These are phyloP conservation scores for Agarophyton chilense DNA, from an alignment of 23 red algal species.

Conservation along the genomic window DNA sequence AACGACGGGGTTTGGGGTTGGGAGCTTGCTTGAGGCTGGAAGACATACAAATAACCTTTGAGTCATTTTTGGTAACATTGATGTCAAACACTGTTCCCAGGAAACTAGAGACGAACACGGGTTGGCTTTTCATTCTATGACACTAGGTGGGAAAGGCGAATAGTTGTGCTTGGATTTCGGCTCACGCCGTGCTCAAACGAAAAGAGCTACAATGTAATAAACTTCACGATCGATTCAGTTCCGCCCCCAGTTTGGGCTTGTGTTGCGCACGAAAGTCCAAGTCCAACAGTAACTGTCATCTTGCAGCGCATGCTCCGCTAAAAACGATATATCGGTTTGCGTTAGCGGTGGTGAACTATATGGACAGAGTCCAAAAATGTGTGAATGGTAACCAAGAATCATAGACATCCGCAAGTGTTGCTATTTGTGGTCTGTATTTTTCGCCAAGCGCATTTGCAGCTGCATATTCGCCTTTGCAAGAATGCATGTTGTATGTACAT, in stretches of 20 bases:
- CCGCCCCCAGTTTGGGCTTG: too few species aligned
- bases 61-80: neutral
- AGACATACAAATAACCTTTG: neutral
- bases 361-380: too few species aligned
- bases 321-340: too few species aligned
- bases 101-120: neutral
- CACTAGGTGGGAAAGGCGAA: neutral
- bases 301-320: too few species aligned
- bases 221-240: too few species aligned
- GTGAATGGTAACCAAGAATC: too few species aligned
- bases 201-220: too few species aligned
- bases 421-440: neutral
- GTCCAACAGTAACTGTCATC: too few species aligned
- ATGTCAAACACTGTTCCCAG: neutral
- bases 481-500: neutral
- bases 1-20: neutral
- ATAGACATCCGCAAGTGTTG: neutral
- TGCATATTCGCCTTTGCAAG: neutral
- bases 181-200: too few species aligned
- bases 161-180: too few species aligned
- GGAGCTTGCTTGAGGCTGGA: neutral
- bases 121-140: neutral
- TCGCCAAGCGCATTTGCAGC: neutral
- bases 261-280: too few species aligned
- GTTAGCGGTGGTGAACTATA: too few species aligned